Evolutionary conservation across 2,329 filamentous ascomycete species (phyloP).

Genomic region (Lanzia echinophila): DNA sequence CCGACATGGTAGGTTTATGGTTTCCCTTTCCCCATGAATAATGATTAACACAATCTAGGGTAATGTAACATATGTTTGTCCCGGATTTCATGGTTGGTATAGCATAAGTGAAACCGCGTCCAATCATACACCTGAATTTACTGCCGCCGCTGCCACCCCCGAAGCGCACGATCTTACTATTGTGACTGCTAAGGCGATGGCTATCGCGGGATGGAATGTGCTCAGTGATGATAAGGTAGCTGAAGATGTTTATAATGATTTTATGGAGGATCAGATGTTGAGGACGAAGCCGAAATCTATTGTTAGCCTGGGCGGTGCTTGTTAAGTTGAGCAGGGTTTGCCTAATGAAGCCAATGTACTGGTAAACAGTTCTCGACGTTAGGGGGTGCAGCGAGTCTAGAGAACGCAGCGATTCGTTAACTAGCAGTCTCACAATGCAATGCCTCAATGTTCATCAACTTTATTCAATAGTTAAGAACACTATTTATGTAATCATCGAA

Average conservation of each 20-base stretch:
- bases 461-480: no score
- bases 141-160: slow-evolving; percentile 26
- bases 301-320: neutral
- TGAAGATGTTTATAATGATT: slow-evolving; percentile 37
- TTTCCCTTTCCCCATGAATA: slow-evolving; percentile 14
- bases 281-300: neutral
- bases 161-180: slow-evolving; percentile 20
- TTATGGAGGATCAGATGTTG: slow-evolving; percentile 22
- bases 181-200: slow-evolving; percentile 21
- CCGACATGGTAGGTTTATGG: slow-evolving; percentile 16
- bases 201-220: slow-evolving; percentile 43
- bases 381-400: no score
- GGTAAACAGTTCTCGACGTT: no score
- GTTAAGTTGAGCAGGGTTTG: neutral
- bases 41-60: slow-evolving; percentile 50
- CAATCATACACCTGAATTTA: slow-evolving; percentile 46
- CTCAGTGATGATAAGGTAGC: slow-evolving; percentile 38
- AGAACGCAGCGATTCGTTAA: no score
- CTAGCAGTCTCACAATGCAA: no score
- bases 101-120: slow-evolving; percentile 42
- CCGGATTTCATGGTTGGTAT: slow-evolving; percentile 47
- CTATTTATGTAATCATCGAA: no score
- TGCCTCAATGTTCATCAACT: no score
- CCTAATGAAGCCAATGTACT: no score
- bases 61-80: slow-evolving; percentile 50